These are phyloP conservation scores for Fusarium brachygibbosum DNA, from an alignment of 2,329 filamentous ascomycete species.

Conservation along the genomic window DNA sequence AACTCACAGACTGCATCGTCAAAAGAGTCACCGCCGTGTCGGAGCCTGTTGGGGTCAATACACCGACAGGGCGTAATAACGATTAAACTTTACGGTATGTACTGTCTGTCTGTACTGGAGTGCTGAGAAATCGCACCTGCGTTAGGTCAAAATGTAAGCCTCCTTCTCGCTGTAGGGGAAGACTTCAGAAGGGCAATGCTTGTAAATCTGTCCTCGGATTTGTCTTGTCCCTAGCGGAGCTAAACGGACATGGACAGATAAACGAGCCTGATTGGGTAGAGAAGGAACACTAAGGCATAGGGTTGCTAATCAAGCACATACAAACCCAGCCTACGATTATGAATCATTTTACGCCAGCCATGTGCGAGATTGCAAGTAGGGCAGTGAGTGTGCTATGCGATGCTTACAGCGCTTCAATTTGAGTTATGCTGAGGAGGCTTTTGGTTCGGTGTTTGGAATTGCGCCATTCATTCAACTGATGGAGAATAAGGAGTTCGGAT, in stretches of 20 bases:
- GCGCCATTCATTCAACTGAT: slow-evolving; percentile 14
- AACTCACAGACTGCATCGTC: slow-evolving; percentile 16
- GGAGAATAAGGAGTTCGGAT: background rate
- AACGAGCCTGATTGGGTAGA: slow-evolving; percentile 29
- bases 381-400: no score
- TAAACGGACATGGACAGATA: slow-evolving; percentile 33
- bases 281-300: slow-evolving; percentile 20
- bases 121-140: slow-evolving; percentile 43
- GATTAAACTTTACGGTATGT: slow-evolving; percentile 32
- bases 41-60: slow-evolving; percentile 26
- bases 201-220: slow-evolving; percentile 39
- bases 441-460: slow-evolving; percentile 4
- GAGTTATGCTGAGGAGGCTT: slow-evolving; percentile 14
- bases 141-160: slow-evolving; percentile 8
- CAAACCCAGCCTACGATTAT: slow-evolving; percentile 39
- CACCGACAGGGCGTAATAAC: slow-evolving; percentile 34
- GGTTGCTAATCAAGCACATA: slow-evolving; percentile 44
- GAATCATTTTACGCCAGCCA: slow-evolving; percentile 41
- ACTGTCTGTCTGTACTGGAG: background rate
- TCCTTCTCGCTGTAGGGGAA: slow-evolving; percentile 19
- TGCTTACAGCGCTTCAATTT: slow-evolving; percentile 22
- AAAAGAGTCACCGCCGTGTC: slow-evolving; percentile 38
- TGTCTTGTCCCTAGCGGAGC: slow-evolving; percentile 32
- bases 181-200: slow-evolving; percentile 24
- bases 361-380: slow-evolving; percentile 36